phyloP scores from a whole-genome alignment of 2,329 filamentous ascomycete genomes.

The Colletotrichum liaoningense region DNA sequence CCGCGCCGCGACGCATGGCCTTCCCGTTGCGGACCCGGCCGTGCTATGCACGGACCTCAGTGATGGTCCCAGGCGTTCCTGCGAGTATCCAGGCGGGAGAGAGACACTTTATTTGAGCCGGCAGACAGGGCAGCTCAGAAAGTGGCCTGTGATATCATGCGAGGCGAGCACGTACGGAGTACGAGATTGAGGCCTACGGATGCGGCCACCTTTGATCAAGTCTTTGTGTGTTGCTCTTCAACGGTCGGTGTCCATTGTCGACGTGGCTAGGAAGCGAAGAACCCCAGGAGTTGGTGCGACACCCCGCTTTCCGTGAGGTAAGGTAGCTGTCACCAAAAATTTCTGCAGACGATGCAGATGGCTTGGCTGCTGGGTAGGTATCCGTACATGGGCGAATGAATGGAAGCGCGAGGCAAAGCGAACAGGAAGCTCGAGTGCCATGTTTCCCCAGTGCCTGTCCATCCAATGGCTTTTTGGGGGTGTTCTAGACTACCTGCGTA shows the following conservation, averaged over 20 bases:
- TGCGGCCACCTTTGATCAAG: background rate
- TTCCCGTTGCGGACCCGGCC: background rate
- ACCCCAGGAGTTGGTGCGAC: background rate
- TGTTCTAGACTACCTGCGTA: background rate
- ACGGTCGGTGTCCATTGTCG: background rate
- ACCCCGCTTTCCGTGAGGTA: conserved; percentile 7
- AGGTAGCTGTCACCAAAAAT: background rate
- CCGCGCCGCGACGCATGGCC: background rate
- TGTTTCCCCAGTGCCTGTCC: background rate
- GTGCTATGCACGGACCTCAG: background rate
- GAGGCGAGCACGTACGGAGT: background rate
- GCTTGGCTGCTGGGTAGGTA: background rate
- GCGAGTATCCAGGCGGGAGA: background rate
- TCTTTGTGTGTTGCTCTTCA: conserved; percentile 1
- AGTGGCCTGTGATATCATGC: background rate
- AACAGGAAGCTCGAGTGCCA: background rate
- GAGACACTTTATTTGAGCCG: background rate
- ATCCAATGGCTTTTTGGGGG: background rate
- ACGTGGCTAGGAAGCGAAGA: background rate
- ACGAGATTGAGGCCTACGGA: background rate
- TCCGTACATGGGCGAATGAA: background rate
- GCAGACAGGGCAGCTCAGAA: conserved; percentile 1
- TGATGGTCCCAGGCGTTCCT: background rate
- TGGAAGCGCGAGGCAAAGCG: background rate
- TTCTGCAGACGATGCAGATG: background rate